Evolutionary conservation across 1,139 yeast species (phyloP), one percentile per base, ranked within the genome.

Genomic region (Saccharomyces uvarum): DNA sequence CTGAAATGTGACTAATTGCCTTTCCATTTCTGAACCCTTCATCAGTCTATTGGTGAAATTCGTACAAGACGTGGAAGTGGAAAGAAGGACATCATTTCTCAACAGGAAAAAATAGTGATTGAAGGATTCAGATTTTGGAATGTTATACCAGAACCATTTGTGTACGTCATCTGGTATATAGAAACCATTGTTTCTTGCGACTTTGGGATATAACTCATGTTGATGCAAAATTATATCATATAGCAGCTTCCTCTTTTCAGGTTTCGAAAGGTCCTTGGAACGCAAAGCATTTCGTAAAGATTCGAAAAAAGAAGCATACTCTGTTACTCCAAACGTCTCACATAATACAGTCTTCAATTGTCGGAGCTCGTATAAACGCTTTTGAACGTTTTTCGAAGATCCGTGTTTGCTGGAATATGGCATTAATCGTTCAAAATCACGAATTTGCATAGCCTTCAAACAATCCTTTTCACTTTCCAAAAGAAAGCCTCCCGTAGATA

Each of bases 1-100:
- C 51, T 65, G 65, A 49, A 67, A 64, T 1, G 69, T 61, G 1
- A 59, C 68, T 38, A 67, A 51, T 50, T 63, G 63, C 8, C 53
- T 50, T 31, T 67, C 70, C 47, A 62, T 53, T 50, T 66, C 63
- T 3, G 70, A 63, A 6, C 69, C 69, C 32, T 60, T 59, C 51
- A 67, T 53, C 46, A 68, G 46, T 26, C 60, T 56, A 14, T 47
- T 47, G 16, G 56, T 52, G 9, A 65, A 53, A 7, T 41, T 53
- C 47, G 56, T 53, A n/a, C 58, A 55, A 29, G 54, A 47, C 8
- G 26, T 48, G 2, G 61, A 59, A 5, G 64, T 53, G 8, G 63
- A 55, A 7, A 67, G 57, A 24, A 50, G 49, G 8, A 68, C 59
- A 51, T 61, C 56, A 46, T 63, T 61, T 41, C 63, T 55, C n/a